Percentiles rank a stretch among this genome's conserved stretches.
Evolutionary conservation across 768 basidiomycete genomes (phyloP).

Genomic region (Lactarius evosmus): DNA sequence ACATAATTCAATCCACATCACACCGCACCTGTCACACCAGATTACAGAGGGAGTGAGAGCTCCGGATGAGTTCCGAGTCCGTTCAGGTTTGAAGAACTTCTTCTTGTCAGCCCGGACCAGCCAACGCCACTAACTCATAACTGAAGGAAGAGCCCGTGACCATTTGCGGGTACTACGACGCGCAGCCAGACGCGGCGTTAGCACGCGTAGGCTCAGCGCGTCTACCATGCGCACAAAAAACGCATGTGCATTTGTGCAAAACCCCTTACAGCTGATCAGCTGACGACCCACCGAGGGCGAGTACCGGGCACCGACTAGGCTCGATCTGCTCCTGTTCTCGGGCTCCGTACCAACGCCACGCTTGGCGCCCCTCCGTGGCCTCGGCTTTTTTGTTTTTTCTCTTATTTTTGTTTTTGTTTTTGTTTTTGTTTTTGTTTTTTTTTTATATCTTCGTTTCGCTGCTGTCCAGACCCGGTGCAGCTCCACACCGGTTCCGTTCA

Average conservation of each 20-base stretch:
- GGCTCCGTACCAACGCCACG: background rate
- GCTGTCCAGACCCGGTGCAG: too few species aligned
- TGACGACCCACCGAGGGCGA: background rate
- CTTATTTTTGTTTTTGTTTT: too few species aligned
- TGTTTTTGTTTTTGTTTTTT: background rate
- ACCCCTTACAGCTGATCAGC: constrained; percentile 4
- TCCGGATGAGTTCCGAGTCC: background rate
- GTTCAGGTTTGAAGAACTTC: too few species aligned
- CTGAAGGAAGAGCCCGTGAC: constrained; percentile 19
- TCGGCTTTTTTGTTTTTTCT: background rate
- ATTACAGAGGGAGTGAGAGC: background rate
- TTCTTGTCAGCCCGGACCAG: background rate
- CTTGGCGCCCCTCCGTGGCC: background rate
- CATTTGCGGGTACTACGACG: constrained; percentile 17
- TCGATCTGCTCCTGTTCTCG: background rate
- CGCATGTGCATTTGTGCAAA: background rate
- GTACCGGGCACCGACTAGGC: background rate
- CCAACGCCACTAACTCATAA: constrained; percentile 8
- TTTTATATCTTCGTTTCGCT: background rate
- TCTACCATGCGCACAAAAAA: background rate
- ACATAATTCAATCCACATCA: constrained; percentile 17
- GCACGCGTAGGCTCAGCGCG: constrained; percentile 23
- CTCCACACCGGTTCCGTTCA: background rate
- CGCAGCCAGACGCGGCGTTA: constrained; percentile 16
- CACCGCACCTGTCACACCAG: constrained; percentile 4